These are phyloP conservation scores for Saccharomyces eubayanus DNA, from an alignment of 805 yeast genomes.

Conservation along the genomic window DNA sequence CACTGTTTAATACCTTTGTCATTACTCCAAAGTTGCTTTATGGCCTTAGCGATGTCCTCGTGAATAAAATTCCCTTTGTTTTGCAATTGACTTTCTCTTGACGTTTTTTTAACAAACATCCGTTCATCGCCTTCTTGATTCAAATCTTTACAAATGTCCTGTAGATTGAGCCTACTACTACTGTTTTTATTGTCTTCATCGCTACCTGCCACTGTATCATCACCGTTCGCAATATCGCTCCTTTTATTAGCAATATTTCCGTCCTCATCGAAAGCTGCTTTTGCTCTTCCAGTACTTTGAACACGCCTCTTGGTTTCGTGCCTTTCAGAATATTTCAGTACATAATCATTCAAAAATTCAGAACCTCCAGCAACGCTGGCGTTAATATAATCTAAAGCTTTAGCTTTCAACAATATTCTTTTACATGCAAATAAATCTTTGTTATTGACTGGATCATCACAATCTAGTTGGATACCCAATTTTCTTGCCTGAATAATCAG, in stretches of 20 bases:
- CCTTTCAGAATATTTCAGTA: slow-evolving; percentile 49
- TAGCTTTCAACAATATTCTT: slow-evolving; percentile 45
- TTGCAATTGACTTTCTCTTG: slow-evolving; percentile 9
- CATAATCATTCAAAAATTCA: slow-evolving; percentile 54
- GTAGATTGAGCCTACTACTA: slow-evolving; percentile 4
- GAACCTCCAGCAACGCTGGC: slow-evolving; percentile 61
- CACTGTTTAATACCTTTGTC: slow-evolving; percentile 61
- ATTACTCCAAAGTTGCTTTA: slow-evolving; percentile 55
- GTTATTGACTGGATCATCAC: slow-evolving; percentile 43
- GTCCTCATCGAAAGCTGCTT: slow-evolving; percentile 22
- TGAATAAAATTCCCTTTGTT: slow-evolving; percentile 20
- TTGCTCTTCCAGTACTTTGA: slow-evolving; percentile 48
- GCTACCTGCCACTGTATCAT: not conserved
- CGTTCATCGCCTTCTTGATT: slow-evolving; percentile 20
- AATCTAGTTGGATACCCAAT: slow-evolving; percentile 53
- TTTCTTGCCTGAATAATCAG: slow-evolving; percentile 69
- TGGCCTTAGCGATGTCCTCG: slow-evolving; percentile 61
- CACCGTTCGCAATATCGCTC: slow-evolving; percentile 16
- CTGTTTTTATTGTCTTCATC: not conserved
- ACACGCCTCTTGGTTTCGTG: slow-evolving; percentile 43
- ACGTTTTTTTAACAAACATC: slow-evolving; percentile 17
- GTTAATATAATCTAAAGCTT: slow-evolving; percentile 54
- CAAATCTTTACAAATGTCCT: slow-evolving; percentile 21
- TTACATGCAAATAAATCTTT: slow-evolving; percentile 41
- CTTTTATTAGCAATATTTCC: slow-evolving; percentile 1